Evolutionary conservation across 1,139 yeast species (phyloP).

Genomic region (Yamadazyma siamensis): DNA sequence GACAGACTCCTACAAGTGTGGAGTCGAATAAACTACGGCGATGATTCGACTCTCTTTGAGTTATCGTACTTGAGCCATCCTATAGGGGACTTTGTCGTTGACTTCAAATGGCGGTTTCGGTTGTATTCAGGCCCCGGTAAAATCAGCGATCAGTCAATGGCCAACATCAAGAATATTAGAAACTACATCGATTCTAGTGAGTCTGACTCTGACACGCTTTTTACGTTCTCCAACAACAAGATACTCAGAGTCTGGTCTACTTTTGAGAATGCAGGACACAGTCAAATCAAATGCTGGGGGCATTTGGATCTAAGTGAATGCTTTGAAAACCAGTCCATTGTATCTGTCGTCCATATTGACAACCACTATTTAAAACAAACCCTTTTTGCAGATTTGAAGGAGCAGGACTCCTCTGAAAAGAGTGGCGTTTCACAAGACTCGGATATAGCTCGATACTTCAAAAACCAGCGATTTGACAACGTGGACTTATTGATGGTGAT

Average conservation of each 20-base stretch:
- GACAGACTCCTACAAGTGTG: conserved; percentile 75
- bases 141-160: conserved; percentile 29
- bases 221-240: conserved; percentile 56
- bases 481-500: conserved; percentile 57
- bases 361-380: conserved; percentile 38
- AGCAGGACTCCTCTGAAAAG: conserved; percentile 4
- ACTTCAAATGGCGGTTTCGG: conserved; percentile 50
- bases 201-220: conserved; percentile 45
- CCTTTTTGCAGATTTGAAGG: conserved; percentile 12
- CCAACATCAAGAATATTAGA: conserved; percentile 37
- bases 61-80: conserved; percentile 67
- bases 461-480: conserved; percentile 15
- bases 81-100: conserved; percentile 43
- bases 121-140: conserved; percentile 8
- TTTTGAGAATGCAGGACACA: conserved; percentile 56
- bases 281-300: conserved; percentile 61
- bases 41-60: conserved; percentile 66
- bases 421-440: too few relatives aligned
- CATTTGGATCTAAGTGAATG: conserved; percentile 40
- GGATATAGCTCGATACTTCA: conserved; percentile 9
- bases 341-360: conserved; percentile 52
- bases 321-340: conserved; percentile 20
- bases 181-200: conserved; percentile 28
- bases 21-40: conserved; percentile 71
- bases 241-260: conserved; percentile 72